A percentile compares a stretch with the other conserved stretches of the same genome.
Conservation (phyloP, 495 filamentous ascomycete species). For the Lasiosphaeris hirsuta region DNA sequence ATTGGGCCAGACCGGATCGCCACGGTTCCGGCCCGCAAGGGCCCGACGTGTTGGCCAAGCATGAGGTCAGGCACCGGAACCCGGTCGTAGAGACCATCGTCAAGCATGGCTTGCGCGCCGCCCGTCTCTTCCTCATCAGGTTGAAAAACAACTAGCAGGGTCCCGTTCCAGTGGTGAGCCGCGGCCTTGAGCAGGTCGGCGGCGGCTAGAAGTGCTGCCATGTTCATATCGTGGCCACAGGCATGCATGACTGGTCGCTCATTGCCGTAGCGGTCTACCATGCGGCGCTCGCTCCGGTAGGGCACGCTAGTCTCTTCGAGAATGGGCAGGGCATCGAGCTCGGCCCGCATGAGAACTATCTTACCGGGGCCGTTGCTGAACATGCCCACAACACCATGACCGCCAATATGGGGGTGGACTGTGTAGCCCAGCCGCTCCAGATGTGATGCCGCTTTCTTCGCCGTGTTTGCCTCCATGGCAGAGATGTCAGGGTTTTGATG, state of each 20-base stretch:
- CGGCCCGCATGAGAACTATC: slow-evolving; percentile 55
- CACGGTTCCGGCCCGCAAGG: slow-evolving; percentile 41
- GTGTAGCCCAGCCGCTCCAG: too few species aligned
- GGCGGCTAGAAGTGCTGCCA: slow-evolving; percentile 50
- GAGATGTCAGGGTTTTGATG: too few species aligned
- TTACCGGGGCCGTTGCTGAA: slow-evolving; percentile 53
- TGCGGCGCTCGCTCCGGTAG: slow-evolving; percentile 50
- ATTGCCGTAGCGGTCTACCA: slow-evolving; percentile 41
- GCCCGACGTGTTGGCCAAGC: slow-evolving; percentile 56
- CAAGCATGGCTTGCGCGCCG: slow-evolving; percentile 60
- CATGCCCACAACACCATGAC: slow-evolving; percentile 21
- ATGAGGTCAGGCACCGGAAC: slow-evolving; percentile 54
- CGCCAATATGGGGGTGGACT: too few species aligned
- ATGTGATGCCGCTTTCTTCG: too few species aligned
- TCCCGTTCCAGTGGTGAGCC: slow-evolving; percentile 52
- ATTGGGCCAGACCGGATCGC: slow-evolving; percentile 20
- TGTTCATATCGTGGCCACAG: slow-evolving; percentile 65
- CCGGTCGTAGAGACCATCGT: slow-evolving; percentile 55
- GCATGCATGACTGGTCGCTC: slow-evolving; percentile 62
- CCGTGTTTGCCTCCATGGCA: too few species aligned
- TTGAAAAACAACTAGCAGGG: slow-evolving; percentile 58
- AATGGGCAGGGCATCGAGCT: slow-evolving; percentile 61
- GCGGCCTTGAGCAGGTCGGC: slow-evolving; percentile 43
- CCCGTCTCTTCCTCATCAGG: slow-evolving; percentile 55
- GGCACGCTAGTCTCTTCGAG: slow-evolving; percentile 53